Conservation (phyloP, 495 filamentous ascomycete species). For the Hypoxylon lienhwacheense region DNA sequence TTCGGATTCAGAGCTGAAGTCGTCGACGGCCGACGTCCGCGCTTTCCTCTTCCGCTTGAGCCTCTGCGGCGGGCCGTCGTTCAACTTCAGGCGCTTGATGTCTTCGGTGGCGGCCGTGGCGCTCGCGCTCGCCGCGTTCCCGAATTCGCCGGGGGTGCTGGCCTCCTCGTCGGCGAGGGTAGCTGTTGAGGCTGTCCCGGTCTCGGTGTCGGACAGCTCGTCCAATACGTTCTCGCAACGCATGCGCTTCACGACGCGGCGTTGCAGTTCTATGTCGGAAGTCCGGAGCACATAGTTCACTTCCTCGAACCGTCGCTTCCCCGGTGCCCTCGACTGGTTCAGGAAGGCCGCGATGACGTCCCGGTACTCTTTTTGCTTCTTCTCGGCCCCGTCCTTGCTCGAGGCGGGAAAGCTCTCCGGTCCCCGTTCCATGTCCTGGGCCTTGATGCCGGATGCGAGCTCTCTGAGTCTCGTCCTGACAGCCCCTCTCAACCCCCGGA, state of each 20-base stretch:
- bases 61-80: slow-evolving; percentile 47
- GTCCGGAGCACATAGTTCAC: slow-evolving; percentile 50
- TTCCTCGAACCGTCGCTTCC: slow-evolving; percentile 47
- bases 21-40: slow-evolving; percentile 46
- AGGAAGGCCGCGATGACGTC: slow-evolving; percentile 54
- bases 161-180: slow-evolving; percentile 33
- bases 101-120: slow-evolving; percentile 40
- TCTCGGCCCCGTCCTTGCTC: slow-evolving; percentile 47
- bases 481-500: slow-evolving; percentile 70
- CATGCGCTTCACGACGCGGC: slow-evolving; percentile 53
- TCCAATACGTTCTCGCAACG: slow-evolving; percentile 51
- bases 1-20: slow-evolving; percentile 44
- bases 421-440: slow-evolving; percentile 52
- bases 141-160: slow-evolving; percentile 6
- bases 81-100: slow-evolving; percentile 44
- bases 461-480: slow-evolving; percentile 65
- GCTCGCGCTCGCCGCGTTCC: slow-evolving; percentile 18
- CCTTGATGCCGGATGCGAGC: slow-evolving; percentile 58
- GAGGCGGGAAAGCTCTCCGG: slow-evolving; percentile 43
- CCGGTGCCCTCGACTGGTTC: slow-evolving; percentile 34
- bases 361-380: slow-evolving; percentile 56
- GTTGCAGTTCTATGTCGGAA: slow-evolving; percentile 48
- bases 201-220: slow-evolving; percentile 49
- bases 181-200: slow-evolving; percentile 31
- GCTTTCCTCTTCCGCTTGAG: slow-evolving; percentile 60